Evolutionary conservation across 106 monocot species (phyloP).

Genomic region (Acorus calamus): DNA sequence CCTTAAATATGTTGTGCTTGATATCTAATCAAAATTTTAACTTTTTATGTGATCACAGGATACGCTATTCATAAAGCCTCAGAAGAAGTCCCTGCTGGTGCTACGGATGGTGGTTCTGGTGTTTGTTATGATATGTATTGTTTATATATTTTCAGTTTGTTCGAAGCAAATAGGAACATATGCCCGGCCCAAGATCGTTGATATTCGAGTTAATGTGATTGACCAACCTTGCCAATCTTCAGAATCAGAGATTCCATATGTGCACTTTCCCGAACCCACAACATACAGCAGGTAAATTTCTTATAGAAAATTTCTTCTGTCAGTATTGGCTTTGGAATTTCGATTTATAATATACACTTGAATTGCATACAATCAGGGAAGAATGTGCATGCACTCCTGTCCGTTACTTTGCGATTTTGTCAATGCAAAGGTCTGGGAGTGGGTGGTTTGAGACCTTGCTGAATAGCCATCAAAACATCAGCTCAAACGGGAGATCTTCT

Average conservation of each 20-base stretch:
- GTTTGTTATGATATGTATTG: conserved; percentile 30
- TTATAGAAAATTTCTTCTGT: background rate
- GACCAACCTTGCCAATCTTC: conserved; percentile 20
- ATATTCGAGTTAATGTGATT: background rate
- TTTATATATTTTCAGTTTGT: conserved; percentile 45
- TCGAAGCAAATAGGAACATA: conserved; percentile 29
- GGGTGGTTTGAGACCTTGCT: conserved; percentile 83
- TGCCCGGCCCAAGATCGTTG: conserved; percentile 2
- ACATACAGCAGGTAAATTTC: conserved; percentile 40
- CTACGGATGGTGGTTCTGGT: conserved; percentile 36
- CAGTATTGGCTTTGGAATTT: background rate
- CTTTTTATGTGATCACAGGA: conserved; percentile 20
- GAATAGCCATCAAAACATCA: conserved; percentile 71
- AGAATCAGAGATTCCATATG: conserved; percentile 22
- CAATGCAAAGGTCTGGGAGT: conserved; percentile 86
- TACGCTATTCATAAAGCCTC: conserved; percentile 23
- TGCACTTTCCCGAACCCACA: conserved; percentile 49
- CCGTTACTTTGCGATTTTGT: conserved; percentile 58
- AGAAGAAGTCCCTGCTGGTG: conserved; percentile 30
- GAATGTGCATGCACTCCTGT: conserved; percentile 75
- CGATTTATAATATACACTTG: background rate
- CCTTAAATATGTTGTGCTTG: too few relatives aligned
- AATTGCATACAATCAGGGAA: conserved; percentile 24
- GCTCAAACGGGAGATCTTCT: conserved; percentile 87
- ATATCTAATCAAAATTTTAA: too few relatives aligned